phyloP scores from a whole-genome alignment of 1,139 yeast genomes.

The Saccharomyces uvarum region DNA sequence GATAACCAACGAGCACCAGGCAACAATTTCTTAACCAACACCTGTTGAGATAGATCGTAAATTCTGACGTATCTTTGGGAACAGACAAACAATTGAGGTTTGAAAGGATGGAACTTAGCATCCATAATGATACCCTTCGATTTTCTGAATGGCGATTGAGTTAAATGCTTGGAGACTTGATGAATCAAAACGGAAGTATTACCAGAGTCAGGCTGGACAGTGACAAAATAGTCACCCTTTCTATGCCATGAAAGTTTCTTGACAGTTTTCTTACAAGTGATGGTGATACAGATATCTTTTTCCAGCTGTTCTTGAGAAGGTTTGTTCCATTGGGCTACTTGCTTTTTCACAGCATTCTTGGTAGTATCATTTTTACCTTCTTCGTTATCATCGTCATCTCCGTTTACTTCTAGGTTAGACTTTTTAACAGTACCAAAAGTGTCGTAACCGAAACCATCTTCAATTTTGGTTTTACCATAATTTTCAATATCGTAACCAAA shows the following conservation, averaged over 20 bases:
- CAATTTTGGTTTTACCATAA: conserved; percentile 67
- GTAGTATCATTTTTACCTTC: conserved; percentile 31
- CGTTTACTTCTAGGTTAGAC: conserved; percentile 40
- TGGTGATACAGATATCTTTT: conserved; percentile 68
- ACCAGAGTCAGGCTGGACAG: conserved; percentile 85
- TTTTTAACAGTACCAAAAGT: conserved; percentile 56
- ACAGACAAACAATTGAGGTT: conserved; percentile 89
- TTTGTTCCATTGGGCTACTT: conserved; percentile 76
- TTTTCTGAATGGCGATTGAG: conserved; percentile 95
- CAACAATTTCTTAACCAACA: conserved; percentile 68
- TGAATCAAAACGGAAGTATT: conserved; percentile 87
- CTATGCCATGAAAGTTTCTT: conserved; percentile 93
- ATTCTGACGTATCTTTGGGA: conserved; percentile 88
- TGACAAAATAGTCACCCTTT: conserved; percentile 92
- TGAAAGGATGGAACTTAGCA: conserved; percentile 93
- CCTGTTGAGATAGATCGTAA: conserved; percentile 84
- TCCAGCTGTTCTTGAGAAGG: conserved; percentile 58
- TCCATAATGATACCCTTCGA: conserved; percentile 92
- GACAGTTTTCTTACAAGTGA: conserved; percentile 62
- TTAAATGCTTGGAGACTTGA: conserved; percentile 85
- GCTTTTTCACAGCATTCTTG: conserved; percentile 36
- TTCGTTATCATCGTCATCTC: conserved; percentile 35
- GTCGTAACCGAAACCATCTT: conserved; percentile 88
- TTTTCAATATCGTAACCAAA: conserved; percentile 86
- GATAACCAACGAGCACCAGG: conserved; percentile 97